phyloP scores from a whole-genome alignment of 2,329 filamentous ascomycete species.

The Penicillium palitans region DNA sequence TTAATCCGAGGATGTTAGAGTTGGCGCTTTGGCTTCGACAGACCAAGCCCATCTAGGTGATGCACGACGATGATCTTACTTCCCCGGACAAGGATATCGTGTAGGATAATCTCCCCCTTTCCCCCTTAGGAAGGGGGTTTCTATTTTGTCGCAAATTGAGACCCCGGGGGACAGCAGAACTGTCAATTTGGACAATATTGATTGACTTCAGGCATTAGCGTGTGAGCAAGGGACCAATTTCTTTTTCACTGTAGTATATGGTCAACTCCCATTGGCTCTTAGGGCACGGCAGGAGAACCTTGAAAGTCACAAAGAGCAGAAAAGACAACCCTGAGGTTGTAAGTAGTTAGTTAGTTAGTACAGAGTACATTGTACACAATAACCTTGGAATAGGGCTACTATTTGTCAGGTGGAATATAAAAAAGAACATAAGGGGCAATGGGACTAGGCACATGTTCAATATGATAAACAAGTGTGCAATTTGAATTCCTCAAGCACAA shows the following conservation, averaged over 20 bases:
- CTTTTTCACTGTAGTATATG: not conserved
- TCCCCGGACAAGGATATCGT: constrained; percentile 2
- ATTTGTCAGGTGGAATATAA: not conserved
- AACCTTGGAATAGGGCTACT: not conserved
- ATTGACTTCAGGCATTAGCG: constrained; percentile 8
- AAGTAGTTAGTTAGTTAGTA: not conserved
- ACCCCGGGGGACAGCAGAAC: constrained; percentile 10
- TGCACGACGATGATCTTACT: constrained; percentile 5
- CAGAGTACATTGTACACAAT: not conserved
- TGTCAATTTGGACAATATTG: constrained; percentile 20
- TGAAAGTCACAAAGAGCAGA: not conserved
- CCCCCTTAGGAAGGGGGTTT: constrained; percentile 2
- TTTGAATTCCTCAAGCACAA: not conserved
- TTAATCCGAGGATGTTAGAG: not conserved
- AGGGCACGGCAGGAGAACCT: not conserved
- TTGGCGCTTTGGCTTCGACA: not conserved
- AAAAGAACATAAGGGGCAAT: not conserved
- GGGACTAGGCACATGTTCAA: not conserved
- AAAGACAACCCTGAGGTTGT: not conserved
- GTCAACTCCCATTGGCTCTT: not conserved
- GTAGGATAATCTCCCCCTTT: not conserved
- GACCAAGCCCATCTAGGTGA: not conserved
- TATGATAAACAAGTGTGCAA: not conserved
- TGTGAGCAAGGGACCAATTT: constrained; percentile 6
- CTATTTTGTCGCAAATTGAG: not conserved